Evolutionary conservation across 106 monocot species (phyloP).

Genomic region (Allium cepa): DNA sequence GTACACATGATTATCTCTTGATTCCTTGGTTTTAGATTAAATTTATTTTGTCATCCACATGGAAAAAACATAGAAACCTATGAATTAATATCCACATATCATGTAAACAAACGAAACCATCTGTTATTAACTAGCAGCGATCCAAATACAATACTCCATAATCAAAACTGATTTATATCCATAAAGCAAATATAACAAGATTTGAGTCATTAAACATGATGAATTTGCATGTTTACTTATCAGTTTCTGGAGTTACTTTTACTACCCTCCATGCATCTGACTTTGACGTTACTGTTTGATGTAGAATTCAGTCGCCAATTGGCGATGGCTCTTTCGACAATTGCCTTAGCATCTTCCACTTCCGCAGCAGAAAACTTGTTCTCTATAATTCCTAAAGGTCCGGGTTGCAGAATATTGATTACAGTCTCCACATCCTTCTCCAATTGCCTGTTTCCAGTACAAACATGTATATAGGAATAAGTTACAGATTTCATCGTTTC

Average conservation of each 20-base stretch:
- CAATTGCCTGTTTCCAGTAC: constrained; percentile 26
- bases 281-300: constrained; percentile 9
- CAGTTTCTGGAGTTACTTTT: background rate
- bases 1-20: too few species aligned
- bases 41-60: too few species aligned
- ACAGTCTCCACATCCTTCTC: constrained; percentile 50
- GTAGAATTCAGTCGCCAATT: constrained; percentile 31
- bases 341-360: constrained; percentile 27
- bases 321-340: constrained; percentile 23
- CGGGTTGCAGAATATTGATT: constrained; percentile 35
- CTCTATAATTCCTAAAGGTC: constrained; percentile 45
- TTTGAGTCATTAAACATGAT: too few species aligned
- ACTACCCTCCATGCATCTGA: background rate
- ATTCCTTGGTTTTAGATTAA: too few species aligned
- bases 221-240: too few species aligned
- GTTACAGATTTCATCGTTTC: background rate
- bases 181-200: too few species aligned
- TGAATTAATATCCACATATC: too few species aligned
- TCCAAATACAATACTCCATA: too few species aligned
- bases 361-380: constrained; percentile 39
- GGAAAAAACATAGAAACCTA: too few species aligned
- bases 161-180: too few species aligned
- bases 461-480: background rate
- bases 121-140: too few species aligned
- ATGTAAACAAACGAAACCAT: too few species aligned